These are phyloP conservation scores for Thelonectria blattea DNA, from an alignment of 2,329 filamentous ascomycete species.

Conservation along the genomic window DNA sequence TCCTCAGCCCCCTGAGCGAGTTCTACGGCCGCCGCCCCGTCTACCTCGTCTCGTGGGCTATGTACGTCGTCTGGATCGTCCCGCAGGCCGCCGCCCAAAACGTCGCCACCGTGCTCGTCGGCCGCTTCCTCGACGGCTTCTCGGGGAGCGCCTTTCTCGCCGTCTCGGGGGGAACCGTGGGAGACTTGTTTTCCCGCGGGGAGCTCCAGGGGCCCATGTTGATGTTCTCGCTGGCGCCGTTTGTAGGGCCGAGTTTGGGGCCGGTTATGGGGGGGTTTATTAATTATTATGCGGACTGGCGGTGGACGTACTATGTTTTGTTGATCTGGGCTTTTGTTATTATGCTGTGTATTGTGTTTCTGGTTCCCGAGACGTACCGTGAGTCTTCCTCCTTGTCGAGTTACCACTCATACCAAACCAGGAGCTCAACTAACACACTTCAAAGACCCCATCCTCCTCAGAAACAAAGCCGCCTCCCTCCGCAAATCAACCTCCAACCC, in stretches of 20 bases:
- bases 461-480: slow-evolving; percentile 71
- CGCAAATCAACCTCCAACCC: slow-evolving; percentile 80
- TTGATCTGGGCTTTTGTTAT: slow-evolving; percentile 79
- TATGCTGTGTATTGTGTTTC: slow-evolving; percentile 67
- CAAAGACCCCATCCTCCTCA: slow-evolving; percentile 72
- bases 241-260: slow-evolving; percentile 65
- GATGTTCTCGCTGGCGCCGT: slow-evolving; percentile 72
- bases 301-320: slow-evolving; percentile 85
- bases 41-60: slow-evolving; percentile 75
- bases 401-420: too few species aligned
- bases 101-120: slow-evolving; percentile 78
- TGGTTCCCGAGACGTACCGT: slow-evolving; percentile 90
- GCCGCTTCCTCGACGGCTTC: slow-evolving; percentile 78
- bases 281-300: slow-evolving; percentile 75
- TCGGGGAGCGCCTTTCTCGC: slow-evolving; percentile 71
- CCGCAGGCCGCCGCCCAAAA: slow-evolving; percentile 83
- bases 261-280: slow-evolving; percentile 79
- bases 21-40: slow-evolving; percentile 86
- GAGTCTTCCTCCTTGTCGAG: slow-evolving; percentile 33
- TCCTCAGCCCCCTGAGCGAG: slow-evolving; percentile 69
- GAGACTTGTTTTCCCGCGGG: slow-evolving; percentile 74
- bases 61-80: slow-evolving; percentile 81
- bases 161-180: slow-evolving; percentile 85
- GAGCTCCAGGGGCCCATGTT: slow-evolving; percentile 84
- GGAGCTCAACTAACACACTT: background rate